Evolutionary conservation across 192 early-diverging fungal species (phyloP), one percentile per base, ranked within the genome.

Genomic region (Backusella westeae): DNA sequence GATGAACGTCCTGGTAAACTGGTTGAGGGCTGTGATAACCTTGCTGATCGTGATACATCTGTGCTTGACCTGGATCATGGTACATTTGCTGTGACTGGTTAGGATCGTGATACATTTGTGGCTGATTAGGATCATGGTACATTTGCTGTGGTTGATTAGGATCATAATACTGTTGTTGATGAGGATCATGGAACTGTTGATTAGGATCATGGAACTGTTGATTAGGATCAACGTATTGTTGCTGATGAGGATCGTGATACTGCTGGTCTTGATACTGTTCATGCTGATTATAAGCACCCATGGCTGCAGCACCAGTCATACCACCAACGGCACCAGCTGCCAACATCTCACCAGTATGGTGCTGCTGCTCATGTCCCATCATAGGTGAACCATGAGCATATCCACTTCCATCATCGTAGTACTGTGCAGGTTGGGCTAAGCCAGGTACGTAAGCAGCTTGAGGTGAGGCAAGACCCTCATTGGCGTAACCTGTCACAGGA

Each of bases 81-180:
- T 69, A 69, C 68, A 69, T 63, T 63, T 63, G 56, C 3, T 63
- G 23, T 63, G 23, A 23, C 10, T 63, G 36, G 29, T 49, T 71
- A 44, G 39, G 70, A 49, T 71, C 70, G 26, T 71, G 42, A 49
- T 71, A 71, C 39, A 70, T 69, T n/a, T 69, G 68, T 39, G 23
- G 21, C 23, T 34, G 32, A 36, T 69, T 35, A 35, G 67, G 67
- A 36, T 69, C 67, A 35, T 69, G 67, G 19, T 69, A 69, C 67
- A 69, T 69, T n/a, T 35, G 26, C 2, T 67, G 34, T 35, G 10
- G 67, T n/a, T 32, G 67, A 8, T 69, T 21, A 8, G 23, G 34
- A 41, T 70, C 36, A 9, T 15, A 8, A 10, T 70, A 35, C 65
- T 29, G 21, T 19, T 67, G 65, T 9, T 70, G 69, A 39, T 70